Conservation (phyloP, 345 rosid genomes). For the Citrus maxima region DNA sequence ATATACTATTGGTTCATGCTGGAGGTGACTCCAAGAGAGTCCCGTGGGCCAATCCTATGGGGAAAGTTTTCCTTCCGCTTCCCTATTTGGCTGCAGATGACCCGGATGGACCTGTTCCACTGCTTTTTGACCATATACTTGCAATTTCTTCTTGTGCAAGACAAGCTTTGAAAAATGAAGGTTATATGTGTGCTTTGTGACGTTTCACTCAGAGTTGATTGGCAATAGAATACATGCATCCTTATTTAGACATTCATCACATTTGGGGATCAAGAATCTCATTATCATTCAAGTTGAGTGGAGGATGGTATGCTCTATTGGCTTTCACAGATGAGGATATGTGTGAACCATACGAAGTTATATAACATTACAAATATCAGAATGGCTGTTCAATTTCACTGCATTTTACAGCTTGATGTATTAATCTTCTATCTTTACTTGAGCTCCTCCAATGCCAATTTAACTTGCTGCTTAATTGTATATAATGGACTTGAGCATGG, state of each 20-base stretch:
- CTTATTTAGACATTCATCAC: neutral
- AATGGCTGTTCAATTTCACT: neutral
- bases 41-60: conserved; percentile 99
- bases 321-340: neutral
- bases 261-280: neutral
- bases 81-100: conserved; percentile 93
- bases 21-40: conserved; percentile 99
- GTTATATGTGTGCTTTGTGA: conserved; percentile 28
- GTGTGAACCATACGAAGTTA: neutral
- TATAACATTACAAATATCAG: neutral
- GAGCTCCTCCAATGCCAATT: neutral
- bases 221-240: neutral
- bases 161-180: conserved; percentile 69
- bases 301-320: neutral
- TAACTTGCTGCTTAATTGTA: neutral
- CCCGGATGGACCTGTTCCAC: conserved; percentile 91
- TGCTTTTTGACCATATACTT: conserved; percentile 95
- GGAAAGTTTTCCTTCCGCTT: conserved; percentile 91
- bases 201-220: neutral
- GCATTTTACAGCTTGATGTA: neutral
- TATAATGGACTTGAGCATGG: neutral
- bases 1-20: conserved; percentile 92
- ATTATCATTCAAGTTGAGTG: neutral
- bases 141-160: conserved; percentile 94
- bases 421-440: neutral